Base-by-base conservation (phyloP, 1,284 basidiomycete species). In the Cutaneotrichosporon mucoides region DNA sequence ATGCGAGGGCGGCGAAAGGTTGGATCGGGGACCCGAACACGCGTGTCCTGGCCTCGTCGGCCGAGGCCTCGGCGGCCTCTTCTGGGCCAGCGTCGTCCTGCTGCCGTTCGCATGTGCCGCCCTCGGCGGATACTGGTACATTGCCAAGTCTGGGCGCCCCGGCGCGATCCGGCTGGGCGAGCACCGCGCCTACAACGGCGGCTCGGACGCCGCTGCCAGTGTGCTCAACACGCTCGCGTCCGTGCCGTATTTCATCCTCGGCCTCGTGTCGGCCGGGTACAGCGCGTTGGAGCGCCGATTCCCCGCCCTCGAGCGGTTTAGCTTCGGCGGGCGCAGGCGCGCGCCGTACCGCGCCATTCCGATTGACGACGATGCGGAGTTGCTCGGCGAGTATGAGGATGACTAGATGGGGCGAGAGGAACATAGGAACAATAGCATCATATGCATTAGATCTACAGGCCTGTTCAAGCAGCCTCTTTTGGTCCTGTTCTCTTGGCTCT, bases 171-270 rank as follows among this genome's bases (percentile, higher is more conserved):
- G 90, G 9, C 80, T 94, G 8, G 88, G 89, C 45, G 80, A 81
- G 47, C 74, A 76, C 60, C 72, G 76, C 5, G 76, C 80, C 3
- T 85, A n/a, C n/a, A n/a, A 81, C 64, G 73, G 81, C 43, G 79
- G 79, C 44, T 68, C 46, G 4, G 46, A 33, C 34, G 13, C 33
- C 46, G 13, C 35, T 36, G 80, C 82, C 15, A 82, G 86, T 0
- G 66, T 81, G 0, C 61, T 92, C 55, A 85, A 82, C 13, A 91
- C 88, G 6, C 70, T 94, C 41, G 89, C 89, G 3, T 89, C 86
- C 9, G 84, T 95, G 4, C 92, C 92, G 0, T 92, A 88, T 85
- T 93, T 89, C 81, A 72, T 93, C 53, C 68, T 95, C 53, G 92
- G 91, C 15, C 68, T 92, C 16, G 83, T 81, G 0, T 84, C 87